phyloP scores from a whole-genome alignment of 106 monocot genomes.

The Amphibolis antarctica region DNA sequence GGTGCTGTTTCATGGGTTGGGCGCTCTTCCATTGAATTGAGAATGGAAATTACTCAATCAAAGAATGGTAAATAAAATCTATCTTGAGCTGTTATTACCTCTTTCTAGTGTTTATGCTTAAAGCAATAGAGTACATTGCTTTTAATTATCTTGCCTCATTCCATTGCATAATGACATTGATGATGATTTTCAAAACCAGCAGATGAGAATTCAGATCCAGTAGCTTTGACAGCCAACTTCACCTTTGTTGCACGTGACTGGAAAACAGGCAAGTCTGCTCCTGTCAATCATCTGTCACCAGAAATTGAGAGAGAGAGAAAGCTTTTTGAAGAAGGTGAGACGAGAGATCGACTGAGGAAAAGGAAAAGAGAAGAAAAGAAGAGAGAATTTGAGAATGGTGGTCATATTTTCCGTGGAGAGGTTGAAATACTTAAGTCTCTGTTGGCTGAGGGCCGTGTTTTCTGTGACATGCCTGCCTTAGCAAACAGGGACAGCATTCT shows the following conservation, averaged over 20 bases:
- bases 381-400: constrained; percentile 44
- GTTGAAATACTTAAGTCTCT: constrained; percentile 40
- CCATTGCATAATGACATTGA: background rate
- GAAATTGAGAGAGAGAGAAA: constrained; percentile 66
- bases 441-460: constrained; percentile 74
- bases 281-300: constrained; percentile 73
- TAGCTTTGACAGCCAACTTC: constrained; percentile 83
- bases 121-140: background rate
- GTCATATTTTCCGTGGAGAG: constrained; percentile 36
- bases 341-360: constrained; percentile 54
- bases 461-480: constrained; percentile 90
- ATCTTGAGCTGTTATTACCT: too few species aligned
- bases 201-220: constrained; percentile 40
- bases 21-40: constrained; percentile 84
- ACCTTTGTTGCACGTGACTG: constrained; percentile 95
- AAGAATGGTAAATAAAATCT: constrained; percentile 30
- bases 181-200: constrained; percentile 1
- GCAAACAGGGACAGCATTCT: constrained; percentile 89
- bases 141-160: background rate
- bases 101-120: background rate
- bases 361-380: constrained; percentile 59
- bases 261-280: constrained; percentile 79
- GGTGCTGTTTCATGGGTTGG: constrained; percentile 95
- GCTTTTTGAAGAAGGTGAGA: constrained; percentile 54
- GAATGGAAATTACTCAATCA: constrained; percentile 75